Percentiles rank a stretch among this genome's conserved stretches.
phyloP scores from a whole-genome alignment of 495 filamentous ascomycete species.

The Bacidia rubella region DNA sequence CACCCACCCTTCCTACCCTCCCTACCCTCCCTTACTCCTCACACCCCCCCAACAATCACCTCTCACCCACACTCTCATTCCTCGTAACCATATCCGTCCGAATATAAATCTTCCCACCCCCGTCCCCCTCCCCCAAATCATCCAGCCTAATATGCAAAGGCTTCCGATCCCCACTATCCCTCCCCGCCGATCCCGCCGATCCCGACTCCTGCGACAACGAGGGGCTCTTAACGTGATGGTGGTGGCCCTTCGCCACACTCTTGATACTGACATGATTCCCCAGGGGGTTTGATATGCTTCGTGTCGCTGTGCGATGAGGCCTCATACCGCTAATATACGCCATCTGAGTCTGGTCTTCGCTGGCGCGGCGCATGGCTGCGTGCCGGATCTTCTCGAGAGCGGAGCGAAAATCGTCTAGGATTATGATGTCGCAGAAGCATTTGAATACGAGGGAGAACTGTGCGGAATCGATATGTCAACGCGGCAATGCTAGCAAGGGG shows the following conservation, averaged over 20 bases:
- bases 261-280: neutral
- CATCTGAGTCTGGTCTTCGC: neutral
- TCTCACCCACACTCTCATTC: neutral
- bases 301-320: neutral
- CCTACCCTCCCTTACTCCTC: too few relatives aligned
- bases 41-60: too few relatives aligned
- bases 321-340: neutral
- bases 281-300: neutral
- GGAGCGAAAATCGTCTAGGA: slow-evolving; percentile 51
- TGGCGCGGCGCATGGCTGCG: neutral
- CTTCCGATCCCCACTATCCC: neutral
- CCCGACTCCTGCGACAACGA: neutral
- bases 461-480: neutral
- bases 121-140: neutral
- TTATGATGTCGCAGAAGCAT: slow-evolving; percentile 43
- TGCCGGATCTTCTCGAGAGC: slow-evolving; percentile 31
- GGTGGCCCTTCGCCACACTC: neutral
- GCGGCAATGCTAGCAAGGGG: neutral
- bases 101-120: neutral
- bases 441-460: slow-evolving; percentile 42
- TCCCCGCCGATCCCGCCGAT: neutral
- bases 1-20: too few relatives aligned
- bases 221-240: neutral
- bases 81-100: neutral
- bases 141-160: neutral